Evolutionary conservation across 257 asterid species (phyloP).

Genomic region (Plectranthus barbatus): DNA sequence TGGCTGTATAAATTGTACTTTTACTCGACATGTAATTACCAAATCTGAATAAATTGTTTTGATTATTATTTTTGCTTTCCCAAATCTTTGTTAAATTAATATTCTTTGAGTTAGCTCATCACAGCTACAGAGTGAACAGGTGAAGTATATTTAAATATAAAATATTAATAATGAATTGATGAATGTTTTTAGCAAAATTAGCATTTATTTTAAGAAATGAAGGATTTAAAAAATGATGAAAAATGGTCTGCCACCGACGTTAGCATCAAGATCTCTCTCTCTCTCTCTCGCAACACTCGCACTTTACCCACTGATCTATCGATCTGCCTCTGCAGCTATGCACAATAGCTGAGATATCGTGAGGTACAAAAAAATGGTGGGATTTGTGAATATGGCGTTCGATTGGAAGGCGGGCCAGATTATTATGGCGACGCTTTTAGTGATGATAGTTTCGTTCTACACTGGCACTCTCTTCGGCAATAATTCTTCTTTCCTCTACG

Average conservation of each 20-base stretch:
- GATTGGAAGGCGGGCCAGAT: slow-evolving; percentile 72
- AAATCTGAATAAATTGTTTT: too few species aligned
- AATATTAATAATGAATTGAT: too few species aligned
- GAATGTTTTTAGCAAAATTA: too few species aligned
- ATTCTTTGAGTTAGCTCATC: too few species aligned
- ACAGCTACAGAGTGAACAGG: too few species aligned
- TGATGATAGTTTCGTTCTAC: slow-evolving; percentile 76
- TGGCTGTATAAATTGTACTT: too few species aligned
- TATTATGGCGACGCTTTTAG: slow-evolving; percentile 44
- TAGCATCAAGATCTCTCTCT: slow-evolving; percentile 11
- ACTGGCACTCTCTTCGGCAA: slow-evolving; percentile 67
- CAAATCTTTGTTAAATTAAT: too few species aligned
- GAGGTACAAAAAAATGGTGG: slow-evolving; percentile 18
- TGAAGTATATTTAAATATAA: too few species aligned
- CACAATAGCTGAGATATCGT: background rate
- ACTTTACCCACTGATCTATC: slow-evolving; percentile 18
- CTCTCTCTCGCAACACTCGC: slow-evolving; percentile 7
- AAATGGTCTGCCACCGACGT: slow-evolving; percentile 2
- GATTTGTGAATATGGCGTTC: slow-evolving; percentile 47
- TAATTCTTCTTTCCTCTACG: slow-evolving; percentile 26
- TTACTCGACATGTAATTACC: too few species aligned
- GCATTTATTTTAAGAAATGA: too few species aligned
- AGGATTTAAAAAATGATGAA: background rate
- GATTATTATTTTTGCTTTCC: too few species aligned
- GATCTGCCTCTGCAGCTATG: slow-evolving; percentile 23